These are phyloP conservation scores for Theileria annulata DNA, from an alignment of 169 alveolate species.

Conservation along the genomic window DNA sequence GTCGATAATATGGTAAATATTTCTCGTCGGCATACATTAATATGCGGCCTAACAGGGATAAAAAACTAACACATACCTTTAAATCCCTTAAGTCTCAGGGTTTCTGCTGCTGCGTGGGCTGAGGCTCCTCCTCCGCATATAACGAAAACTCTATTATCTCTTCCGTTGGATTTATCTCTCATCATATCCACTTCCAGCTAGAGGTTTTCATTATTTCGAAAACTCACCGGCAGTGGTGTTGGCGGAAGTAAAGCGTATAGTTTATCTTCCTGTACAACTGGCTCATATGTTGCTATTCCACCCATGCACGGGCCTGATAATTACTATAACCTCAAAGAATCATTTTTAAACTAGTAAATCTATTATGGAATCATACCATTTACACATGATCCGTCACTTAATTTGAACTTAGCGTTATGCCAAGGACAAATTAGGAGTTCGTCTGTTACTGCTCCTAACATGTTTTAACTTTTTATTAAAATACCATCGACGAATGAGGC, in stretches of 20 bases:
- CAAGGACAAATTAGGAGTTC: constrained; percentile 75
- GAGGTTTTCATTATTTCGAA: neutral
- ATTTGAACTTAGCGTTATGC: constrained; percentile 79
- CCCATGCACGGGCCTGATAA: constrained; percentile 67
- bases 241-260: constrained; percentile 75
- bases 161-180: constrained; percentile 44
- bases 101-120: constrained; percentile 82
- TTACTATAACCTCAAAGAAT: neutral
- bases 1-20: constrained; percentile 76
- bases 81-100: constrained; percentile 80
- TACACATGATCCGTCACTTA: constrained; percentile 73
- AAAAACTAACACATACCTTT: constrained; percentile 63
- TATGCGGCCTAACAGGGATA: constrained; percentile 42
- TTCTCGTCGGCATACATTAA: constrained; percentile 65
- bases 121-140: constrained; percentile 89
- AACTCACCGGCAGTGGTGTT: constrained; percentile 50
- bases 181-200: constrained; percentile 53
- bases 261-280: constrained; percentile 65
- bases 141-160: constrained; percentile 72
- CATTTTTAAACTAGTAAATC: neutral
- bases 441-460: constrained; percentile 70
- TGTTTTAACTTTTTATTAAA: neutral
- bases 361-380: constrained; percentile 45
- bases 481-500: constrained; percentile 72
- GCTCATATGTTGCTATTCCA: constrained; percentile 72